These are phyloP conservation scores for Stephanodiscus minutulus DNA, from an alignment of 108 stramenopile genomes.

Conservation along the genomic window DNA sequence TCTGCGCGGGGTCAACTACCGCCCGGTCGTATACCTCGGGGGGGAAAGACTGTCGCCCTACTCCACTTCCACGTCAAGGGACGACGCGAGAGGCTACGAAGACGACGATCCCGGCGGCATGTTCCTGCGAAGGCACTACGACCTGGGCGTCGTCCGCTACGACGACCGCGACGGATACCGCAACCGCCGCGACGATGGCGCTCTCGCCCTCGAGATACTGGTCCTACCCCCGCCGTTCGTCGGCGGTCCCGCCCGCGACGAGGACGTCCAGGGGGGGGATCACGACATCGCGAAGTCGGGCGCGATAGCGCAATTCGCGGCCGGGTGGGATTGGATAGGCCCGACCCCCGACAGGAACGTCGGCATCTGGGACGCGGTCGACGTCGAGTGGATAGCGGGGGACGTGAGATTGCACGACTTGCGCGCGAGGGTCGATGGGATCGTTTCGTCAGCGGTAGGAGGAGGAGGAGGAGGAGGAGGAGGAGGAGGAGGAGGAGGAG, in stretches of 20 bases:
- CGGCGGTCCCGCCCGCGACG: slow-evolving; percentile 16
- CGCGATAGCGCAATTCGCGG: slow-evolving; percentile 51
- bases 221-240: slow-evolving; percentile 38
- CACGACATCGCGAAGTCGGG: slow-evolving; percentile 55
- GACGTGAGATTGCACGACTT: slow-evolving; percentile 37
- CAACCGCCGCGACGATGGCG: neutral
- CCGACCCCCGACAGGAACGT: slow-evolving; percentile 54
- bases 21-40: slow-evolving; percentile 28
- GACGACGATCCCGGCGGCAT: slow-evolving; percentile 31
- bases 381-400: slow-evolving; percentile 32
- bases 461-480: too few species aligned
- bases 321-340: slow-evolving; percentile 67
- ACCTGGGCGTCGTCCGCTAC: slow-evolving; percentile 5
- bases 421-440: slow-evolving; percentile 8
- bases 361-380: slow-evolving; percentile 50
- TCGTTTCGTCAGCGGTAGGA: too few species aligned
- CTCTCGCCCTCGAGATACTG: slow-evolving; percentile 23
- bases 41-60: slow-evolving; percentile 16
- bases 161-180: neutral
- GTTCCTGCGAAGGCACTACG: slow-evolving; percentile 39
- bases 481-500: too few species aligned
- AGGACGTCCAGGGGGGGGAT: slow-evolving; percentile 48
- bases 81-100: neutral
- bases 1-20: slow-evolving; percentile 43
- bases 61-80: slow-evolving; percentile 2